Evolutionary conservation across 2,329 filamentous ascomycete species (phyloP).

Genomic region (Dothiorella sarmentorum): DNA sequence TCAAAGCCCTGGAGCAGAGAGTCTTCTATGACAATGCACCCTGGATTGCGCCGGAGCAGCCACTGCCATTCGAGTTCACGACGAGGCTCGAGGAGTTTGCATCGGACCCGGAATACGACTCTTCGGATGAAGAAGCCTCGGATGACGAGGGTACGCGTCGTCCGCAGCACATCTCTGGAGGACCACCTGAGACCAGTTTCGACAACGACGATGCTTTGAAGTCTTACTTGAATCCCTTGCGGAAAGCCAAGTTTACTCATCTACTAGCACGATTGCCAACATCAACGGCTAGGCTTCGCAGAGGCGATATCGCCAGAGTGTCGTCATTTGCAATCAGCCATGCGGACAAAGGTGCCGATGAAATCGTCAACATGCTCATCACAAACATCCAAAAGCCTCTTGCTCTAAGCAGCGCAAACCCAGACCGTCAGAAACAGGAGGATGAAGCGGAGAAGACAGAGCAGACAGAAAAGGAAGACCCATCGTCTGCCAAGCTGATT

Average conservation of each 20-base stretch:
- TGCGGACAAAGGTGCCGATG: constrained; percentile 77
- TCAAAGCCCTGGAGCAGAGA: constrained; percentile 29
- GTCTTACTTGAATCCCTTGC: constrained; percentile 73
- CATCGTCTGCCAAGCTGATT: constrained; percentile 70
- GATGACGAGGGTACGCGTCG: constrained; percentile 49
- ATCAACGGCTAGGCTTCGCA: constrained; percentile 68
- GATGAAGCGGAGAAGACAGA: constrained; percentile 22
- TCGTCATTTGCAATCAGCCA: constrained; percentile 88
- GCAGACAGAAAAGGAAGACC: constrained; percentile 52
- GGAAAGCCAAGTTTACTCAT: constrained; percentile 80
- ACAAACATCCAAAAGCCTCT: constrained; percentile 78
- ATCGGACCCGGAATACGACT: constrained; percentile 80
- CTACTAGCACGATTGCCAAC: constrained; percentile 79
- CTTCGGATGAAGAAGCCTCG: constrained; percentile 77
- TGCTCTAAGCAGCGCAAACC: constrained; percentile 67
- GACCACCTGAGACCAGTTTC: constrained; percentile 29
- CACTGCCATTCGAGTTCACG: constrained; percentile 76
- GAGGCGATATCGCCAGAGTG: constrained; percentile 80
- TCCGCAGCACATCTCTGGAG: constrained; percentile 44
- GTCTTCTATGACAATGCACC: constrained; percentile 69
- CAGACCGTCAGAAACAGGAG: constrained; percentile 47
- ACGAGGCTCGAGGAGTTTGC: constrained; percentile 75
- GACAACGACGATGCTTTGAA: constrained; percentile 44
- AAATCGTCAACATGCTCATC: constrained; percentile 86
- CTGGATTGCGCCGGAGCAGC: constrained; percentile 73